phyloP scores from a whole-genome alignment of 164 flowering plant genomes.

The Magnolia kwangsiensis region DNA sequence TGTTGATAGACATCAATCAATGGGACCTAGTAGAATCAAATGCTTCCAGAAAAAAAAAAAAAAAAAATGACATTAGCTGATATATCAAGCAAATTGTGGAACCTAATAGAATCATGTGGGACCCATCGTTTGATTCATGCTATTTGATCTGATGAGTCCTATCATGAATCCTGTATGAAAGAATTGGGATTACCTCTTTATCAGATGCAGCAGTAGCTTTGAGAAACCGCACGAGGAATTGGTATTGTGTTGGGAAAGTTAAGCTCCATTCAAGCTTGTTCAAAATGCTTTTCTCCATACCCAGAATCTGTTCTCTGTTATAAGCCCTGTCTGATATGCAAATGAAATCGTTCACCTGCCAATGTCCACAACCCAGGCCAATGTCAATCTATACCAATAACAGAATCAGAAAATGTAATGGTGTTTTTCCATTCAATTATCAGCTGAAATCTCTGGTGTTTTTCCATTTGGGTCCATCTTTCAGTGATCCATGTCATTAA shows the following conservation, averaged over 20 bases:
- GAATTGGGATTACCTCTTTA: constrained; percentile 20
- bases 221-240: constrained; percentile 77
- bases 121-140: too few relatives aligned
- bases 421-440: background rate
- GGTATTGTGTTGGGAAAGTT: constrained; percentile 83
- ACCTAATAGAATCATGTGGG: too few relatives aligned
- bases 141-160: too few relatives aligned
- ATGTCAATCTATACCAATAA: background rate
- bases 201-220: constrained; percentile 76
- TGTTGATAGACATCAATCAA: too few relatives aligned
- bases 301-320: constrained; percentile 49
- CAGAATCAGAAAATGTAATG: background rate
- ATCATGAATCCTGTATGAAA: too few relatives aligned
- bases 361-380: constrained; percentile 5
- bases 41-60: too few relatives aligned
- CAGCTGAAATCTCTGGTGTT: too few relatives aligned
- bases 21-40: too few relatives aligned
- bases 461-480: too few relatives aligned
- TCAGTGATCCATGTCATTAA: too few relatives aligned
- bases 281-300: constrained; percentile 75
- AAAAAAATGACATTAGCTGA: too few relatives aligned
- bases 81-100: too few relatives aligned
- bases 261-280: constrained; percentile 80
- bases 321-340: constrained; percentile 75
- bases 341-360: constrained; percentile 77